Conservation (phyloP, 2,329 filamentous ascomycete genomes). For the Sclerotinia borealis region DNA sequence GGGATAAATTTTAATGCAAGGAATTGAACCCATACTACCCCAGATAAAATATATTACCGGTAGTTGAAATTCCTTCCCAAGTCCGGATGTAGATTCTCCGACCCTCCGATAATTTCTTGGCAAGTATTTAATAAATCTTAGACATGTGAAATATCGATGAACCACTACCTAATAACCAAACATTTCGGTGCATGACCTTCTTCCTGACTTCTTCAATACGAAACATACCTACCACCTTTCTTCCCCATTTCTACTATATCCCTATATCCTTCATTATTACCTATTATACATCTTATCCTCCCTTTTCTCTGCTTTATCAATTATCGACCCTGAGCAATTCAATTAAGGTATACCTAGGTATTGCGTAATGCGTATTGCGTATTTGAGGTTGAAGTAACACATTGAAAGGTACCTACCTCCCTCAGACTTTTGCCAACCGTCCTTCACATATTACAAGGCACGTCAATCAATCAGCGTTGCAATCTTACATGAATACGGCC, state of each 20-base stretch:
- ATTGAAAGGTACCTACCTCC: background rate
- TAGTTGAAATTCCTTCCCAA: too few relatives aligned
- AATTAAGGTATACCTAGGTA: background rate
- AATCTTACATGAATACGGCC: background rate
- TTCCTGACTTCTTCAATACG: background rate
- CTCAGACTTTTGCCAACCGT: background rate
- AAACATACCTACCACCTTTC: background rate
- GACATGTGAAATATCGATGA: conserved; percentile 3
- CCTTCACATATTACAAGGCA: background rate
- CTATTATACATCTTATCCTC: background rate
- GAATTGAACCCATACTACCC: background rate
- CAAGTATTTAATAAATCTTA: conserved; percentile 1
- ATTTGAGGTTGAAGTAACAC: background rate
- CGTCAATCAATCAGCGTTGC: background rate
- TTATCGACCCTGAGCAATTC: background rate
- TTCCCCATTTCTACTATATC: background rate
- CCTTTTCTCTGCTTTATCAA: background rate
- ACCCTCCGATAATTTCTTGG: background rate
- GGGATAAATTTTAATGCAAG: background rate
- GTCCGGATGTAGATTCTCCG: background rate
- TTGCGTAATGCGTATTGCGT: background rate
- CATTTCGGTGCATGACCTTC: background rate
- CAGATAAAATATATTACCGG: conserved; percentile 11
- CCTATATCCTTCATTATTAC: background rate
- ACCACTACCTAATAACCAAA: background rate